Evolutionary conservation across 352 stramenopile genomes (phyloP).

Genomic region (Globisporangium paddicum): DNA sequence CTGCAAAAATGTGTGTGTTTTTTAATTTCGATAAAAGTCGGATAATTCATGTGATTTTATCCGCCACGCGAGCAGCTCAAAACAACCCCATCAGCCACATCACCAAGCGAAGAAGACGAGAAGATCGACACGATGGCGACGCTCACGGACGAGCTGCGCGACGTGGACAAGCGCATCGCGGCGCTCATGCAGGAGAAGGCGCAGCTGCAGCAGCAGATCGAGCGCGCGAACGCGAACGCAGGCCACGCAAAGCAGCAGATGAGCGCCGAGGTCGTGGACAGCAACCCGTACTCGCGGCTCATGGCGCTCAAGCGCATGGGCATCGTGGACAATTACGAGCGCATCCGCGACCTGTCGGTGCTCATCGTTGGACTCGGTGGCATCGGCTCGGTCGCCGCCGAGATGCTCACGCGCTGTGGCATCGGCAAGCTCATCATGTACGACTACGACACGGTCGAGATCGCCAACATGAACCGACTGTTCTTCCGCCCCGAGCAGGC

Average conservation of each 20-base stretch:
- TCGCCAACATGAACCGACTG: constrained; percentile 91
- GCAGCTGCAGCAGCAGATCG: constrained; percentile 43
- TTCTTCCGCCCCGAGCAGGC: constrained; percentile 88
- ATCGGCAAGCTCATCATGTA: constrained; percentile 86
- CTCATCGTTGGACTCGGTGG: constrained; percentile 82
- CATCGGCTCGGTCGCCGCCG: constrained; percentile 81
- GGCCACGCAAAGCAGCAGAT: constrained; percentile 43
- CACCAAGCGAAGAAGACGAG: constrained; percentile 8
- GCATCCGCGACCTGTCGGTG: constrained; percentile 78
- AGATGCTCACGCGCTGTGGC: constrained; percentile 89
- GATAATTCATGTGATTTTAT: background rate
- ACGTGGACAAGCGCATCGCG: constrained; percentile 68
- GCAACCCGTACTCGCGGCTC: constrained; percentile 86
- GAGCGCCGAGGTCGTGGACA: constrained; percentile 79
- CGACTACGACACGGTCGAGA: constrained; percentile 88
- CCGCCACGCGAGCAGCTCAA: constrained; percentile 1
- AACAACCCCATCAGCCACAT: background rate
- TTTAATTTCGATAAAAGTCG: background rate
- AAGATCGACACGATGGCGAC: constrained; percentile 11
- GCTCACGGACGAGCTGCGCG: constrained; percentile 42
- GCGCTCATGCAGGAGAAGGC: constrained; percentile 74
- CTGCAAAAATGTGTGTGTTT: no score
- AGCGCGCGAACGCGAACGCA: constrained; percentile 27
- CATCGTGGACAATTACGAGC: constrained; percentile 87
- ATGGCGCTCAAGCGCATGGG: constrained; percentile 91